These are phyloP conservation scores for Metarhizium album DNA, from an alignment of 2,329 filamentous ascomycete genomes.

Conservation along the genomic window DNA sequence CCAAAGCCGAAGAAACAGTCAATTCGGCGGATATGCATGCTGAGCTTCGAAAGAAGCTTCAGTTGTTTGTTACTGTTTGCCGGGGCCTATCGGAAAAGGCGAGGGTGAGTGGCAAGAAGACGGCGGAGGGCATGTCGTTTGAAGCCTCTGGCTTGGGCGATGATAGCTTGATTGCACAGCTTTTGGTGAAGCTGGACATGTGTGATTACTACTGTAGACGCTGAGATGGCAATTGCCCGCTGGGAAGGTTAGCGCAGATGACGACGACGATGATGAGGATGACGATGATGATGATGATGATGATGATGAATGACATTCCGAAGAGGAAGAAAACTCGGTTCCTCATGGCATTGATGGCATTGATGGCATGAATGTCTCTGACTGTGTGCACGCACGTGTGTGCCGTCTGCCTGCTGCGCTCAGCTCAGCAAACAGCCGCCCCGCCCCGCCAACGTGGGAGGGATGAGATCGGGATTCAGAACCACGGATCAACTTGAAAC, in stretches of 20 bases:
- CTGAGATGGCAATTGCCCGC: background rate
- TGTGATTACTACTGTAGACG: slow-evolving; percentile 48
- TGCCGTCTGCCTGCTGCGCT: too few relatives aligned
- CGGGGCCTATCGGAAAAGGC: slow-evolving; percentile 56
- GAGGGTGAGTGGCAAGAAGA: slow-evolving; percentile 20
- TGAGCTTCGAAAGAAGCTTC: slow-evolving; percentile 59
- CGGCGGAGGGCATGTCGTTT: slow-evolving; percentile 7
- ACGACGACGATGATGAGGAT: background rate
- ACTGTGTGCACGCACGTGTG: too few relatives aligned
- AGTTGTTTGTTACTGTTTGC: slow-evolving; percentile 65
- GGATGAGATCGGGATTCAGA: background rate
- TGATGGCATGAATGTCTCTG: too few relatives aligned
- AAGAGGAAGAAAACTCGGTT: background rate
- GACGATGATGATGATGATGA: background rate
- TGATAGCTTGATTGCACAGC: slow-evolving; percentile 54
- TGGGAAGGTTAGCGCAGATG: background rate
- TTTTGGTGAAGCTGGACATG: slow-evolving; percentile 62
- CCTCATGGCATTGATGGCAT: background rate
- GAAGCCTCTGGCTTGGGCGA: slow-evolving; percentile 24
- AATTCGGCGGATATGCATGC: slow-evolving; percentile 42
- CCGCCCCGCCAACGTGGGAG: background rate
- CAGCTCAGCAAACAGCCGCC: too few relatives aligned
- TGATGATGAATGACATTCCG: too few relatives aligned
- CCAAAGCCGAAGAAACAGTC: slow-evolving; percentile 6
- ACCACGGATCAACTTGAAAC: too few relatives aligned